phyloP scores from a whole-genome alignment of 345 rosid species.

The Turritis glabra region DNA sequence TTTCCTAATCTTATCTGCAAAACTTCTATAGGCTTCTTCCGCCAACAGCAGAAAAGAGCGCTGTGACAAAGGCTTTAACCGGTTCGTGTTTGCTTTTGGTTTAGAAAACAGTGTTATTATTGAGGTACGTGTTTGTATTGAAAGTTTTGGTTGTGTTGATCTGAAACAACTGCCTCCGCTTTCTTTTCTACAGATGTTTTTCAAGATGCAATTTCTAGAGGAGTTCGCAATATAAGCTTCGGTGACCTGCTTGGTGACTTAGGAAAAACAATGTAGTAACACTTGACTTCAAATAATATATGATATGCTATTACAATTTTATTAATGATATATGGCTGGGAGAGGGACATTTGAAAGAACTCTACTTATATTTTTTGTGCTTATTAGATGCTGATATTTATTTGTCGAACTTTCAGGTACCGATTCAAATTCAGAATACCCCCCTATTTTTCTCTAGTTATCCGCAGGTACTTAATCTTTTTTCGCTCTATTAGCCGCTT shows the following conservation, averaged over 20 bases:
- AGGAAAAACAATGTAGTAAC: slow-evolving; percentile 79
- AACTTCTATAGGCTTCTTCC: slow-evolving; percentile 75
- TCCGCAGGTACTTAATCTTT: slow-evolving; percentile 63
- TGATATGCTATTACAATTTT: not conserved
- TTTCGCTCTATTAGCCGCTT: not conserved
- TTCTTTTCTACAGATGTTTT: slow-evolving; percentile 63
- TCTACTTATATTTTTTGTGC: not conserved
- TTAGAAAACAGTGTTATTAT: slow-evolving; percentile 12
- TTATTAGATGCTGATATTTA: slow-evolving; percentile 21
- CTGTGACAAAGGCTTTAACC: slow-evolving; percentile 84
- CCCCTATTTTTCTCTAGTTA: slow-evolving; percentile 91
- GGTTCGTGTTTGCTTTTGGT: slow-evolving; percentile 43
- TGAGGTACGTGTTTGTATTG: not conserved
- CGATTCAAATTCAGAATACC: slow-evolving; percentile 91
- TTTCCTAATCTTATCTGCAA: slow-evolving; percentile 29
- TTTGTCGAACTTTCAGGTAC: slow-evolving; percentile 67
- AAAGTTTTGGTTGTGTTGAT: not conserved
- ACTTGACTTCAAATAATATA: slow-evolving; percentile 2
- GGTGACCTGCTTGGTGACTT: slow-evolving; percentile 89
- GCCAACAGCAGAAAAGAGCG: slow-evolving; percentile 75
- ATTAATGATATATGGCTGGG: not conserved
- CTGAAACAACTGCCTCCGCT: slow-evolving; percentile 25
- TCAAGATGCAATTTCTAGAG: slow-evolving; percentile 80
- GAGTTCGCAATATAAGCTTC: slow-evolving; percentile 84
- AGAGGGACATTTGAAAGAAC: not conserved